A percentile compares a stretch with the other conserved stretches of the same genome.
Conservation (phyloP, 257 asterid species). For the Ophiorrhiza pumila region DNA sequence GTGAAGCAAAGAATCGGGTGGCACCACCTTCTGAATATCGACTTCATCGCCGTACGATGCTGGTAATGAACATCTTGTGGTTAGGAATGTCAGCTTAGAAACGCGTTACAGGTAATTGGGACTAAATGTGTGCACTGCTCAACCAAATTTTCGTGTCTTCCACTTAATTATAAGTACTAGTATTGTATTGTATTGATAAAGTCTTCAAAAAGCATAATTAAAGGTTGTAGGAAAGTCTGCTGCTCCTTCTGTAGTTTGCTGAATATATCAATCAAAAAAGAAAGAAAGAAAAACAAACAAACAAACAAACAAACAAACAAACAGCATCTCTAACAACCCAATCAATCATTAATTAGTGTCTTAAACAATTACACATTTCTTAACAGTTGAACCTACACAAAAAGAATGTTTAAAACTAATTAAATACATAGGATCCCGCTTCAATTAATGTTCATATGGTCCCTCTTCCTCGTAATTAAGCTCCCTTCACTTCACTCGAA, state of each 20-base stretch:
- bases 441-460: constrained; percentile 3
- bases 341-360: constrained; percentile 37
- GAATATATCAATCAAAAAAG: constrained; percentile 6
- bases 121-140: constrained; percentile 9
- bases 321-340: constrained; percentile 49
- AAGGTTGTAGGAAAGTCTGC: not conserved
- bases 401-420: not conserved
- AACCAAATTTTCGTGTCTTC: constrained; percentile 32
- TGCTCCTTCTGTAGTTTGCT: constrained; percentile 12
- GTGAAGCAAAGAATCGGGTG: too few species aligned
- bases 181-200: not conserved
- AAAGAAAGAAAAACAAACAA: constrained; percentile 1
- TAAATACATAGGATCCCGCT: not conserved
- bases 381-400: not conserved
- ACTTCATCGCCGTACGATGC: too few species aligned
- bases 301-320: constrained; percentile 1
- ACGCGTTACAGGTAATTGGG: constrained; percentile 40
- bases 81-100: constrained; percentile 6
- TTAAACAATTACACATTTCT: constrained; percentile 8
- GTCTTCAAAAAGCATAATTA: not conserved
- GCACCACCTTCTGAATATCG: too few species aligned
- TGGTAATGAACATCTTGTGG: constrained; percentile 6
- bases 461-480: not conserved
- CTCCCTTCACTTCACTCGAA: not conserved
- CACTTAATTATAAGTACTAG: constrained; percentile 23